phyloP scores from a whole-genome alignment of 306 rosid genomes.

The Prinsepia uniflora region DNA sequence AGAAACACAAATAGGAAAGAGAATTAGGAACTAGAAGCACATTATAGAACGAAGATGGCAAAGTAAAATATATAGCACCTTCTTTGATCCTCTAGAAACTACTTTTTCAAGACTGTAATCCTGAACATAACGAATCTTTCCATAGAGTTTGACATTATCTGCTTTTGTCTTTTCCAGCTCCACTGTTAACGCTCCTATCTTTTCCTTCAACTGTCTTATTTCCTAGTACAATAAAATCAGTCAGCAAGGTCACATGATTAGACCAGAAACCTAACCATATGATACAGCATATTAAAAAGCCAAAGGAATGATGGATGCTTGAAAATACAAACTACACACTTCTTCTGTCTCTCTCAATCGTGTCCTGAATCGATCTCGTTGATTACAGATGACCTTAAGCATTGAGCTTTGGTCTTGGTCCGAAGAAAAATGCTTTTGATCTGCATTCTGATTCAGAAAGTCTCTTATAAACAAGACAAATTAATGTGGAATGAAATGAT shows the following conservation, averaged over 20 bases:
- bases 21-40: not conserved
- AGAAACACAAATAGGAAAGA: not conserved
- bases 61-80: slow-evolving; percentile 42
- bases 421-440: slow-evolving; percentile 50
- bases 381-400: slow-evolving; percentile 97
- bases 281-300: not conserved
- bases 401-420: slow-evolving; percentile 95
- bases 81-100: slow-evolving; percentile 88
- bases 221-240: slow-evolving; percentile 51
- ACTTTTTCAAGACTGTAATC: slow-evolving; percentile 93
- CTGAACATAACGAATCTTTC: slow-evolving; percentile 97
- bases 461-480: slow-evolving; percentile 21
- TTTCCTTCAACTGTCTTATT: slow-evolving; percentile 88
- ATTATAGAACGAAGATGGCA: slow-evolving; percentile 13
- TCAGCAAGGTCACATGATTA: slow-evolving; percentile 18
- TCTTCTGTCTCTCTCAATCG: slow-evolving; percentile 96
- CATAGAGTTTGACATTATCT: slow-evolving; percentile 94
- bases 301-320: slow-evolving; percentile 11
- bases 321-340: slow-evolving; percentile 37
- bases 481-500: slow-evolving; percentile 13
- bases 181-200: slow-evolving; percentile 62
- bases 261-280: slow-evolving; percentile 21
- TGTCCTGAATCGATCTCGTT: slow-evolving; percentile 89
- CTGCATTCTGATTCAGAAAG: slow-evolving; percentile 54
- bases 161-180: slow-evolving; percentile 90